Conservation (phyloP, 2,329 filamentous ascomycete species). For the Fusarium buxicola region DNA sequence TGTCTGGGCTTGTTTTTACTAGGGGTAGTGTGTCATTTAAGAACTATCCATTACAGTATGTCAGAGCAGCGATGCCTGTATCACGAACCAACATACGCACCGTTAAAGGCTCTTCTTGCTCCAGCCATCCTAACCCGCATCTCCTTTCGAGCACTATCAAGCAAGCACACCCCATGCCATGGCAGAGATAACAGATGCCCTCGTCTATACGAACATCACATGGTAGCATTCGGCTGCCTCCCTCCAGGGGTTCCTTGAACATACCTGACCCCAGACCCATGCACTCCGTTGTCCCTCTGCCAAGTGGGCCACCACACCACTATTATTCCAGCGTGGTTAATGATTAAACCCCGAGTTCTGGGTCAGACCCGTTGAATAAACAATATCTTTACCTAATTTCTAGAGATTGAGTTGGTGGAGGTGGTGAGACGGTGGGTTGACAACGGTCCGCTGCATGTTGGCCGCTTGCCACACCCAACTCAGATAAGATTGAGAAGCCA, state of each 20-base stretch:
- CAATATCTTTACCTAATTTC: conserved; percentile 10
- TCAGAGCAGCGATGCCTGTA: background rate
- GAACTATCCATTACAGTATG: background rate
- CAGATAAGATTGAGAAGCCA: background rate
- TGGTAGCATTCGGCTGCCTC: conserved; percentile 3
- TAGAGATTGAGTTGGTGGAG: conserved; percentile 9
- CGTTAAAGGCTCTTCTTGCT: background rate
- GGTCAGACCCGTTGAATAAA: conserved; percentile 13
- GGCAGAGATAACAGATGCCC: background rate
- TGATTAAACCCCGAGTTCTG: background rate
- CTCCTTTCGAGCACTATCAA: background rate
- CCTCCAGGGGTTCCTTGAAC: background rate
- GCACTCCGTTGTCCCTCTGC: background rate
- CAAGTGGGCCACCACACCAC: conserved; percentile 2
- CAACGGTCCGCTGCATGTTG: no score
- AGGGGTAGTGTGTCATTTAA: background rate
- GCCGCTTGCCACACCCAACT: conserved; percentile 2
- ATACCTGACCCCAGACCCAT: background rate
- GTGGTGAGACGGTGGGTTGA: background rate
- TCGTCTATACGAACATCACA: background rate
- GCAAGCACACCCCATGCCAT: background rate
- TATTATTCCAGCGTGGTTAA: background rate
- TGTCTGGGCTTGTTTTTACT: background rate
- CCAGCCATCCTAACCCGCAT: background rate
- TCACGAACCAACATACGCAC: background rate